Evolutionary conservation across 441 rosid species (phyloP).

Genomic region (Isatis lusitanica): DNA sequence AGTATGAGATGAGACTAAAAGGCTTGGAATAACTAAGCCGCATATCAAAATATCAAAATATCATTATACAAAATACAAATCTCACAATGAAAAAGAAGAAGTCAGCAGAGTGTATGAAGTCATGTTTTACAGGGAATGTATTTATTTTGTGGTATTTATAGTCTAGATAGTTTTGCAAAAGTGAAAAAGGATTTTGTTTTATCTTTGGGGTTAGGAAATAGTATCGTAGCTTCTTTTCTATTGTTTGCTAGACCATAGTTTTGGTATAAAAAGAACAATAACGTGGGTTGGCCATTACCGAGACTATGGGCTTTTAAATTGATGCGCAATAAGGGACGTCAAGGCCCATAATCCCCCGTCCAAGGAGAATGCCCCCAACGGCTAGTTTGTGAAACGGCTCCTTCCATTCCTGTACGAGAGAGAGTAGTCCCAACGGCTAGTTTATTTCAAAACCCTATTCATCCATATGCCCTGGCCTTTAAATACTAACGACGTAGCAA

Average conservation of each 20-base stretch:
- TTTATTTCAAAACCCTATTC: slow-evolving; percentile 9
- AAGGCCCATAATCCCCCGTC: slow-evolving; percentile 3
- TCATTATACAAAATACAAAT: too few species aligned
- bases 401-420: slow-evolving; percentile 5
- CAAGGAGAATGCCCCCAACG: slow-evolving; percentile 12
- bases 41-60: not conserved
- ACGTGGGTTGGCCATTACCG: not conserved
- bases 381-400: slow-evolving; percentile 34
- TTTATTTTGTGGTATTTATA: too few species aligned
- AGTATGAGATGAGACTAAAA: not conserved
- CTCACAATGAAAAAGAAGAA: too few species aligned
- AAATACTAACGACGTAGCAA: not conserved
- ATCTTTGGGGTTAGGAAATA: too few species aligned
- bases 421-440: slow-evolving; percentile 26
- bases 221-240: too few species aligned
- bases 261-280: not conserved
- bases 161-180: too few species aligned
- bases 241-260: too few species aligned
- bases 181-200: too few species aligned
- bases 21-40: not conserved
- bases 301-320: not conserved
- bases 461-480: not conserved
- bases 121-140: too few species aligned
- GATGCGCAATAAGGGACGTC: not conserved
- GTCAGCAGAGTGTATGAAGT: too few species aligned